Base-by-base conservation (phyloP, 768 basidiomycete species). In the Lactifluus pinguis region DNA sequence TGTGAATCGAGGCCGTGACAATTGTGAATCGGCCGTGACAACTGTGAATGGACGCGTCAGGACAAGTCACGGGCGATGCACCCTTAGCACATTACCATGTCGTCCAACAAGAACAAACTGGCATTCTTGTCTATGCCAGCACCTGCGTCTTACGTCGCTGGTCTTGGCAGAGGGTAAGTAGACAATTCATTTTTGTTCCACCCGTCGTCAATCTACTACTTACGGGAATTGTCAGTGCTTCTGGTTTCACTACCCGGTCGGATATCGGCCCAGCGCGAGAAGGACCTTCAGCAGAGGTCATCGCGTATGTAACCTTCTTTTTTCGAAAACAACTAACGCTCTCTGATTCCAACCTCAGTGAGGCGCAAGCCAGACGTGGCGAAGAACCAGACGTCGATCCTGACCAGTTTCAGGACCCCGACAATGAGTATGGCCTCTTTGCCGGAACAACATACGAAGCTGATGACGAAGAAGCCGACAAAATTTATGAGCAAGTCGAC, bases 191-290 rank as follows among this genome's bases (percentile, higher is more conserved):
- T 39, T 47, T 13, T 41, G 30, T 57, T 19, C 30, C 39, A 17
- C 34, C 29, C n/a, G 39, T 17, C 44, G 34, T 56, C 36, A 15
- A 32, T 34, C 59, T 30, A 47, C 55, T 42, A 59, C n/a, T n/a
- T n/a, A 57, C 69, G 60, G 25, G 29, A 17, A 6, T 56, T 57
- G 7, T 4, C 65, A 94, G 92, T 75, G 94, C 94, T 53, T 95
- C 94, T 49, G 94, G 94, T 60, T 98, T 98, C 75, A 98, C 95
- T 0, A 98, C 95, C 6, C 88, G 95, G 51, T 95, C 93, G 45
- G 97, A 98, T 84, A 98, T 99, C 61, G 97, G 97, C 70, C 97
- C 97, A 39, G 97, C 97, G 8, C 79, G 97, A 72, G 95, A 97
- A 69, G 93, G 92, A 0, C 93, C 95, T 0, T 91, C 90, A 17